phyloP scores from a whole-genome alignment of 495 filamentous ascomycete genomes.

The Platismatia glauca region DNA sequence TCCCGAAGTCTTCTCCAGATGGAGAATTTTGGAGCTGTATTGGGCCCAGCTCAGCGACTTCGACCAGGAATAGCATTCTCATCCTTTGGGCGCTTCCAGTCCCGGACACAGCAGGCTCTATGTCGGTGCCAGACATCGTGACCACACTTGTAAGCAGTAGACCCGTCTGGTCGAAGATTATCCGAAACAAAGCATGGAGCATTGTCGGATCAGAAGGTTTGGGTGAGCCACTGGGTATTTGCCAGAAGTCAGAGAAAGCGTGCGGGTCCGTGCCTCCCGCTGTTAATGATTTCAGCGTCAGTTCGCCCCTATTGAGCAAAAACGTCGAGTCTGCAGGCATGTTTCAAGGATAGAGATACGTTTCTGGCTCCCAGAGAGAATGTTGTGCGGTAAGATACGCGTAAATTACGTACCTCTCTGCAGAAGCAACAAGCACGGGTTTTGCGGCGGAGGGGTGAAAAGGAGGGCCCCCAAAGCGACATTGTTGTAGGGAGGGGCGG shows the following conservation, averaged over 20 bases:
- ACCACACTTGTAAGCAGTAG: background rate
- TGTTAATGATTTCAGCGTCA: background rate
- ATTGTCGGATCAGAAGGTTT: conserved; percentile 2
- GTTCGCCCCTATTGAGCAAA: background rate
- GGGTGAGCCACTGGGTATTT: conserved; percentile 5
- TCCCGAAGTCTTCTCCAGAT: background rate
- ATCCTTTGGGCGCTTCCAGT: background rate
- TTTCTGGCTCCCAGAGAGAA: background rate
- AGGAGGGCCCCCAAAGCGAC: background rate
- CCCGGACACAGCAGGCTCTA: background rate
- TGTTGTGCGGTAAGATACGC: background rate
- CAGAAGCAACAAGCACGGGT: background rate
- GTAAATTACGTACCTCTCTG: background rate
- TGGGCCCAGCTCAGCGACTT: conserved; percentile 5
- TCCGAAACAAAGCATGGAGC: conserved; percentile 1
- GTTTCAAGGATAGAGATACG: background rate
- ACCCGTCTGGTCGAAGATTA: conserved; percentile 3
- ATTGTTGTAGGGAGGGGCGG: conserved; percentile 4
- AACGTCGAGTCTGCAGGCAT: background rate
- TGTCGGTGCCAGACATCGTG: conserved; percentile 3
- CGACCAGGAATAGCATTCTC: conserved; percentile 7
- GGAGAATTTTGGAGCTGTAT: background rate
- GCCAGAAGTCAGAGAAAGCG: conserved; percentile 7
- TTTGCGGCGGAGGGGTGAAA: background rate
- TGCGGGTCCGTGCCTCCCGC: conserved; percentile 7